Evolutionary conservation across 371 early-diverging fungal species (phyloP).

Genomic region (Fennellomyces sp.): DNA sequence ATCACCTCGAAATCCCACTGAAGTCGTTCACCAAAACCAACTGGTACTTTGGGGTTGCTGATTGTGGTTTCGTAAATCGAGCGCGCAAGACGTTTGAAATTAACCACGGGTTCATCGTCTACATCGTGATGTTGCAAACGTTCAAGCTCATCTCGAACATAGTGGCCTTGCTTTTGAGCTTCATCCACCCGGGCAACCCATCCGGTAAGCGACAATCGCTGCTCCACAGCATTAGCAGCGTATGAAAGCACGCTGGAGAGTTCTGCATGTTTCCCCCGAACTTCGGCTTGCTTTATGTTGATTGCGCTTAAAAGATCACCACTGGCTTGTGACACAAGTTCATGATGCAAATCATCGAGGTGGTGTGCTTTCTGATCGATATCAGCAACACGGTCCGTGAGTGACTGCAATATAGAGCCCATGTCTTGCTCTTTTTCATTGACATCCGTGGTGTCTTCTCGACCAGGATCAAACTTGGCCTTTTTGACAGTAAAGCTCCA

Average conservation of each 20-base stretch:
- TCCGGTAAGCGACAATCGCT: conserved; percentile 15
- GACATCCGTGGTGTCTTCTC: not conserved
- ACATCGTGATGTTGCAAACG: not conserved
- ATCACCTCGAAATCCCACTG: conserved; percentile 16
- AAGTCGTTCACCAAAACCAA: conserved; percentile 4
- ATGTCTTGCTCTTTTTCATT: not conserved
- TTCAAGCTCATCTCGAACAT: conserved; percentile 20
- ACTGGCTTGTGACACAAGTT: not conserved
- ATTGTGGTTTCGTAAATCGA: not conserved
- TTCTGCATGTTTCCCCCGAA: conserved; percentile 15
- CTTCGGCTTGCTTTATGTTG: not conserved
- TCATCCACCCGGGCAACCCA: conserved; percentile 10
- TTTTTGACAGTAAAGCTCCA: conserved; percentile 40
- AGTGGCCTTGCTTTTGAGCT: conserved; percentile 23
- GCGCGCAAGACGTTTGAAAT: not conserved
- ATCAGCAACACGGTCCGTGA: not conserved
- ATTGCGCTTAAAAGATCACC: not conserved
- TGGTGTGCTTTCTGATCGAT: not conserved
- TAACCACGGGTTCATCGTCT: not conserved
- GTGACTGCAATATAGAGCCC: not conserved
- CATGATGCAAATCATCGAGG: not conserved
- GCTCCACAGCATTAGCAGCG: conserved; percentile 22
- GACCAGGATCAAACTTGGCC: conserved; percentile 31
- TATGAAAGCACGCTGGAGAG: conserved; percentile 20
- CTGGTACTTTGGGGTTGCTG: not conserved